phyloP scores from a whole-genome alignment of 306 rosid genomes.

The Acacia confusa region DNA sequence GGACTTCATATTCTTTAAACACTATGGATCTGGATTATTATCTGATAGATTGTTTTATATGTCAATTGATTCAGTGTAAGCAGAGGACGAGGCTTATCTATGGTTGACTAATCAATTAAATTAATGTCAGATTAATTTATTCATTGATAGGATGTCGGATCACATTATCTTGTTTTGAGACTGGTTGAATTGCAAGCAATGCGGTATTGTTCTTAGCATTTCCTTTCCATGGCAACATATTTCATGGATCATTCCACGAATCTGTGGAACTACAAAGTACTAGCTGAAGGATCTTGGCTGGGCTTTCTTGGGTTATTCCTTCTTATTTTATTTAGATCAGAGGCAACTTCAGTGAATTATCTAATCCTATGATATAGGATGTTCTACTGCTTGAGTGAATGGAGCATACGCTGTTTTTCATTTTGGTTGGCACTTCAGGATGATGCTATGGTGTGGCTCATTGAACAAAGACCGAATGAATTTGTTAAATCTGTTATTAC shows the following conservation, averaged over 20 bases:
- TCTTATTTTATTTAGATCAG: constrained; percentile 38
- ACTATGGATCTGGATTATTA: constrained; percentile 26
- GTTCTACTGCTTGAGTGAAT: constrained; percentile 31
- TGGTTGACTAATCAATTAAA: constrained; percentile 32
- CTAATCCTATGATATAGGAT: constrained; percentile 34
- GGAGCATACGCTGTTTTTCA: constrained; percentile 45
- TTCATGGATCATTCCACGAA: constrained; percentile 42
- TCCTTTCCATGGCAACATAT: constrained; percentile 43
- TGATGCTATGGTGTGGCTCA: constrained; percentile 37
- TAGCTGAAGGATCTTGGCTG: constrained; percentile 43
- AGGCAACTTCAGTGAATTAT: constrained; percentile 39
- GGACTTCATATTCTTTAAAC: constrained; percentile 33
- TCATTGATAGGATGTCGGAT: constrained; percentile 38
- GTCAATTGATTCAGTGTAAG: constrained; percentile 34
- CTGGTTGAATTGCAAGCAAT: constrained; percentile 38
- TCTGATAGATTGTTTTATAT: constrained; percentile 31
- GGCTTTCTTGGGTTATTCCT: constrained; percentile 43
- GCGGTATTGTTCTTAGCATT: constrained; percentile 40
- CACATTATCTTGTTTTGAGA: constrained; percentile 42
- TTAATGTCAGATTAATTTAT: constrained; percentile 30
- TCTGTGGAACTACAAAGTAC: constrained; percentile 36
- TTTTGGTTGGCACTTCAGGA: constrained; percentile 49
- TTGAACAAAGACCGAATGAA: constrained; percentile 37
- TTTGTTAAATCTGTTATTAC: constrained; percentile 39
- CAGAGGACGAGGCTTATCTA: constrained; percentile 32